Conservation (phyloP, 768 basidiomycete genomes). For the Arthromyces matolae region DNA sequence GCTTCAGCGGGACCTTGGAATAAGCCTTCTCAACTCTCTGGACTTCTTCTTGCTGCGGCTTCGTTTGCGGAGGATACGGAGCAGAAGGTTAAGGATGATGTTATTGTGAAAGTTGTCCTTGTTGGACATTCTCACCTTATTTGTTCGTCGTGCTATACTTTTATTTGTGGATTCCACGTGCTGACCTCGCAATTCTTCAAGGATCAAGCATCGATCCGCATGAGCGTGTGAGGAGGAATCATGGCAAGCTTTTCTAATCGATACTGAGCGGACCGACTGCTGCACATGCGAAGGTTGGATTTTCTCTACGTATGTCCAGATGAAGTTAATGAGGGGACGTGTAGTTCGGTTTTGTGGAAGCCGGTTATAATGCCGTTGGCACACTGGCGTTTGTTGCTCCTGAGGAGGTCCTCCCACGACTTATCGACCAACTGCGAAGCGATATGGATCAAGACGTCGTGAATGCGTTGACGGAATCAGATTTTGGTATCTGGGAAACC, state of each 20-base stretch:
- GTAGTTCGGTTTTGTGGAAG: constrained; percentile 53
- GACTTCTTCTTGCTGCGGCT: constrained; percentile 50
- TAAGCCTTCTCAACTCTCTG: constrained; percentile 50
- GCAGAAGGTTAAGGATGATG: constrained; percentile 34
- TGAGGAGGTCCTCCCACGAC: constrained; percentile 54
- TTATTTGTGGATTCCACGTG: not conserved
- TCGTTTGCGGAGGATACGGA: constrained; percentile 44
- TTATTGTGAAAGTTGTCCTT: constrained; percentile 55
- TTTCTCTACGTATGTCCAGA: not conserved
- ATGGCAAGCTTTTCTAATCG: constrained; percentile 46
- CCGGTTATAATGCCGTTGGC: constrained; percentile 69
- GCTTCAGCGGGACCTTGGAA: constrained; percentile 33
- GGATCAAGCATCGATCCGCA: constrained; percentile 63
- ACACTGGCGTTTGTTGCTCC: constrained; percentile 84
- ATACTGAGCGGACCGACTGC: constrained; percentile 48
- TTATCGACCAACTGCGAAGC: constrained; percentile 60
- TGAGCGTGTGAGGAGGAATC: constrained; percentile 46
- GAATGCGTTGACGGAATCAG: constrained; percentile 61
- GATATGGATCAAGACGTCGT: constrained; percentile 66
- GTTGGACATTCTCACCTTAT: constrained; percentile 70
- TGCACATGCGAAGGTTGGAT: constrained; percentile 42
- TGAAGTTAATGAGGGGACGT: not conserved
- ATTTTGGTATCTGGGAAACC: constrained; percentile 83
- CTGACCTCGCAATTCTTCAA: constrained; percentile 20
- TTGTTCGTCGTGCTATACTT: constrained; percentile 40